Base-by-base conservation (phyloP, 441 rosid genomes). In the Bruguiera hainesii region DNA sequence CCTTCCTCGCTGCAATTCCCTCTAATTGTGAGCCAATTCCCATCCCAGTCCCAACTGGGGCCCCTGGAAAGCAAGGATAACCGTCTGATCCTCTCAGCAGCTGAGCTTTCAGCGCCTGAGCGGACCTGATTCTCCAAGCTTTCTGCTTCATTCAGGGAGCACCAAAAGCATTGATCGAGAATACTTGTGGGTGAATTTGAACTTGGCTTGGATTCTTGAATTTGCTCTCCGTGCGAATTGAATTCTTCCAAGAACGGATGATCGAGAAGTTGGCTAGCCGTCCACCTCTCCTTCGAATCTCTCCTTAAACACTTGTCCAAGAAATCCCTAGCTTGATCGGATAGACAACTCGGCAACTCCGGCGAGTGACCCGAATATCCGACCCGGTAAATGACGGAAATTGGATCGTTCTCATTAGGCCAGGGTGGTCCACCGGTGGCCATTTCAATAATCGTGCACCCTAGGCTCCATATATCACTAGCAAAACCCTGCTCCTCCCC, bases 401-500 rank as follows among this genome's bases (percentile, higher is more conserved):
- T 80, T 5, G 91, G 87, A 68, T 89, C 85, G 16, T 62, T 29
- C 46, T 26, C 73, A 25, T 72, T 69, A 0, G 31, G 63, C 93
- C 93, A 89, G 31, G 89, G 90, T 0, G 77, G 18, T 7, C 75
- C 71, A 1, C 95, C 93, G 7, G 80, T 88, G 0, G 86, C 84
- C 97, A 87, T 88, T 76, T 91, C 97, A 23, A 91, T 78, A 25
- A 87, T 71, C 31, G 90, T 83, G 75, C 95, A 91, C 10, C 95
- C 97, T 31, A 88, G 26, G 30, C 85, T 79, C 97, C 97, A 91
- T 11, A 91, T 71, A 50, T 91, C 97, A 65, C 85, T 64, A 25
- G 82, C 76, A 42, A 33, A 64, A 76, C 89, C 91, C 80, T 89
- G 97, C 46, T 80, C 78, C 60, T 87, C 91, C 42, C 95, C 95